Base-by-base conservation (phyloP, 2,329 filamentous ascomycete genomes). In the Didymella segeticola region DNA sequence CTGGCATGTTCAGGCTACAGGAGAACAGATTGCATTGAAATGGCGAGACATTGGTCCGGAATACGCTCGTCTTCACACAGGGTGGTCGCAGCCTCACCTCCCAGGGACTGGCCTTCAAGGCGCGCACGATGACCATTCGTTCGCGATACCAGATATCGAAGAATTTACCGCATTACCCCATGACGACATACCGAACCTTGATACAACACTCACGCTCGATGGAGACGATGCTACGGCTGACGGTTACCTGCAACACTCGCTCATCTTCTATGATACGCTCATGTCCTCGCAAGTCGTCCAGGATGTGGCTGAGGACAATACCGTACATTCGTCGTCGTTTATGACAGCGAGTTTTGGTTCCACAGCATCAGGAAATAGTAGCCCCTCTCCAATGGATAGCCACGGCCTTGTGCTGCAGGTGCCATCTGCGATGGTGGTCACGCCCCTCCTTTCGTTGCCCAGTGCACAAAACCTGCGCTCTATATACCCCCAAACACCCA, bases 401-500 rank as follows among this genome's bases (percentile, higher is more conserved):
- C 46, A 45, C 33, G 27, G 49, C 17, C 33, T 49, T 8, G 42
- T 53, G 7, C 25, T 65, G 4, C 55, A 63, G 11, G 29, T 71
- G 6, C 58, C 67, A 15, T 26, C 59, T 10, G 61, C 56, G 19
- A 48, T 72, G 20, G 77, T 78, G 29, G 73, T 92, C 33, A 86
- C 79, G 25, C 80, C 91, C 64, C 78, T 97, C 12, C 82, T 83
- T 46, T 84, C 88, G 56, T 79, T 97, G 9, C 93, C 93, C 0
- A 82, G 80, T 17, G 87, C 90, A 0, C 68, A 71, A 2, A 84
- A 89, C 63, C 79, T 96, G 5, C 70, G 80, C 9, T 83, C 83
- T 0, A 88, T 96, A 39, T 79, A 82, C 25, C 93, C 92, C 0
- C 89, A 92, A 68, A 96, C 91, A 0, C 85, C 93, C 69, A 92